These are phyloP conservation scores for Gossypium sturtianum DNA, from an alignment of 345 rosid genomes.

Conservation along the genomic window DNA sequence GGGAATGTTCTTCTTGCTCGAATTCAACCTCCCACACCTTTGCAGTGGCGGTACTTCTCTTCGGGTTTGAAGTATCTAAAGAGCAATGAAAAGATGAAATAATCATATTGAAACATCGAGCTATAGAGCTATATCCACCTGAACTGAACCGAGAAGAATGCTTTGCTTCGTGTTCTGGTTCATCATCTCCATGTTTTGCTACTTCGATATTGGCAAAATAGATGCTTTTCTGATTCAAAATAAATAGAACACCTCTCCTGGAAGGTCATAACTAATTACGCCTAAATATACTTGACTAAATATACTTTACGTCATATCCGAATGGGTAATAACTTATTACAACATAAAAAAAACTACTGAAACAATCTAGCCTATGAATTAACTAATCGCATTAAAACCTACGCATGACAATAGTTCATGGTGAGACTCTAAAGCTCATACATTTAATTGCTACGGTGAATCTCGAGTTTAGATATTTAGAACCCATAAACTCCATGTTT, in stretches of 20 bases:
- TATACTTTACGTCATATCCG: no score
- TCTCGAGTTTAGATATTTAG: no score
- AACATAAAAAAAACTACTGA: no score
- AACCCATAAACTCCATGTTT: no score
- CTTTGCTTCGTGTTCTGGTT: slow-evolving; percentile 25
- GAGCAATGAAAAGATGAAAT: background rate
- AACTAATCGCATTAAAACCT: no score
- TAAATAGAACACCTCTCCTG: background rate
- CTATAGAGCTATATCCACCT: slow-evolving; percentile 17
- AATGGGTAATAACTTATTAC: no score
- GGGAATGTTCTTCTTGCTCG: slow-evolving; percentile 70
- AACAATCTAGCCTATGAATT: no score
- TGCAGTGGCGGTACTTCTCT: slow-evolving; percentile 26
- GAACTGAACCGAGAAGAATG: slow-evolving; percentile 26
- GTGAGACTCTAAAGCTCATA: no score
- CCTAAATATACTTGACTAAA: background rate
- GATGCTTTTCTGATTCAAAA: slow-evolving; percentile 24
- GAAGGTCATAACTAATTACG: slow-evolving; percentile 12
- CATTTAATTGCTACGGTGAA: no score
- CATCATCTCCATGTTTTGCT: slow-evolving; percentile 14
- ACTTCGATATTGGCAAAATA: slow-evolving; percentile 6
- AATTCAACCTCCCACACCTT: slow-evolving; percentile 43
- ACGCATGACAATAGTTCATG: no score
- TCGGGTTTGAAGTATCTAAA: slow-evolving; percentile 33
- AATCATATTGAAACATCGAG: background rate